Base-by-base conservation (phyloP, 306 rosid genomes). In the Gillenia trifoliata region DNA sequence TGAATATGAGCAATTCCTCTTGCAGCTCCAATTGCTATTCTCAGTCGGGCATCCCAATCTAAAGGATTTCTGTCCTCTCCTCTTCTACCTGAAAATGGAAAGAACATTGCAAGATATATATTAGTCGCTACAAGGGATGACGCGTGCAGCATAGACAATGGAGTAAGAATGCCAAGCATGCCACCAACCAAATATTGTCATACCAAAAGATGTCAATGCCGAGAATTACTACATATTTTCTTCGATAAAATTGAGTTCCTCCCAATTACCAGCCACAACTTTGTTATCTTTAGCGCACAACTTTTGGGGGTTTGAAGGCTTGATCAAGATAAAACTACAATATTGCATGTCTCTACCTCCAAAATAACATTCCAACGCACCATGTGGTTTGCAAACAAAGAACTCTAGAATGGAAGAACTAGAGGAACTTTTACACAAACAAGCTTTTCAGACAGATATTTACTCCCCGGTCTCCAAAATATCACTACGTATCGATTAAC, bases 21-120 rank as follows among this genome's bases (percentile, higher is more conserved):
- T 28, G 97, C 98, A 36, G 92, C 89, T 23, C 98, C 98, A 30
- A 89, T 33, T 13, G 97, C 98, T 77, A 93, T 81, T 81, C 81
- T 89, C 43, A 89, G 83, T 49, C 97, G 84, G 30, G 89, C 43
- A 69, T 89, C 88, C 98, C 98, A 93, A 76, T 88, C 93, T 75
- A 93, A 80, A 4, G 90, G 77, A 66, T 70, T 66, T 82, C 81
- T 90, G 13, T 89, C 89, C 82, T 90, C 98, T 72, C 95, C 93
- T 79, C 96, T 85, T 82, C 85, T 85, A 61, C 97, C 97, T 93
- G 92, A 68, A 86, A 78, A 75, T 43, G 40, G 61, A 52, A 33
- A 50, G 25, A 63, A 20, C 33, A 55, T 29, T 56, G 45, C 69
- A 77, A 31, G 19, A 73, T 60, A 36, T 22, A 68, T 40, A 19